Base-by-base conservation (phyloP, 2,329 filamentous ascomycete genomes). In the Xylaria hypoxylon region DNA sequence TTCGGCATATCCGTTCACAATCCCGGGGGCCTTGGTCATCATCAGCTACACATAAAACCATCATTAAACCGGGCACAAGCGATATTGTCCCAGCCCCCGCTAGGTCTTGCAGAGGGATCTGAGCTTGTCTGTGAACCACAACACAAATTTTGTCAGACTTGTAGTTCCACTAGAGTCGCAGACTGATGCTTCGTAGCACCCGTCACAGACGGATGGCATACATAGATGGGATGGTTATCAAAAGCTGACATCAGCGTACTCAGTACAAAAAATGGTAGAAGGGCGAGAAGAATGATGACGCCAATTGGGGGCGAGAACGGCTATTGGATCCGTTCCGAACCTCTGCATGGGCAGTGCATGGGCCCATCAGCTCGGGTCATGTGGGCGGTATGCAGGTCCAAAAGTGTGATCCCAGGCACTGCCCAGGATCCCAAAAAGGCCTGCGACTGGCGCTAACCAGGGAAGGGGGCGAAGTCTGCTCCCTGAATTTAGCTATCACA, bases 351-450 rank as follows among this genome's bases (percentile, higher is more conserved):
- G 28, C 28, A 31, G 28, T 38, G 35, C 35, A 38, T 38, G 35
- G 35, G 63, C 57, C 71, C 73, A 71, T 69, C 66, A 69, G 65
- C 51, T 73, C 71, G 73, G 73, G 71, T 73, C 70, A 48, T 58
- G 45, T 52, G 44, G 44, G 48, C 4, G 61, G 51, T 65, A 66
- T 68, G 70, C 65, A 69, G 65, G 68, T 66, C 68, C 66, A 67
- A 59, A 68, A 69, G 57, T 44, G 33, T 67, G 61, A 63, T 66
- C 65, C 61, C 55, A 50, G 56, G n/a, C n/a, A n/a, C n/a, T n/a
- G n/a, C n/a, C n/a, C n/a, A n/a, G n/a, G n/a, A n/a, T n/a, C n/a
- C n/a, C n/a, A 64, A 59, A 59, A 55, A 62, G 60, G 67, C 59
- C 65, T 69, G 66, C 67, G 51, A 59, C 52, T 55, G 28, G 68